Conservation (phyloP, 129 eudicot genomes). For the Helianthus tuberosus region DNA sequence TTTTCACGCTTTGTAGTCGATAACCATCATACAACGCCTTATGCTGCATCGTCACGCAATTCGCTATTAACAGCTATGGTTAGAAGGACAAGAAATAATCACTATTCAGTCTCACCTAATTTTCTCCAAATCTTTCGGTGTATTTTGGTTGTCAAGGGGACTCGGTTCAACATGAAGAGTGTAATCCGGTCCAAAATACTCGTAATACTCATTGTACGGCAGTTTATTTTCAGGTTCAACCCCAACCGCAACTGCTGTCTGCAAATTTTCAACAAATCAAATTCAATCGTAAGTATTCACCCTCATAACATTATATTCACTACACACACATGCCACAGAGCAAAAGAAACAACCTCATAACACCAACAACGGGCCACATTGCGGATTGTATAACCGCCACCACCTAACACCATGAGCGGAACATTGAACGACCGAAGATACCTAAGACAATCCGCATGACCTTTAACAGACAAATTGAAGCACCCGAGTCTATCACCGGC, state of each 20-base stretch:
- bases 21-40: too few relatives aligned
- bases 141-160: constrained; percentile 70
- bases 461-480: constrained; percentile 91
- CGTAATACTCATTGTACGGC: constrained; percentile 82
- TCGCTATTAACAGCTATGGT: background rate
- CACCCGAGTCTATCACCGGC: constrained; percentile 95
- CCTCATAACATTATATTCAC: background rate
- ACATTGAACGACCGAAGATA: constrained; percentile 83
- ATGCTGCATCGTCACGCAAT: too few relatives aligned
- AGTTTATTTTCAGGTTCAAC: constrained; percentile 89
- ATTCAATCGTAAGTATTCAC: constrained; percentile 15
- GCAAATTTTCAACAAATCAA: constrained; percentile 25
- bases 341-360: constrained; percentile 69
- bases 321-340: constrained; percentile 4
- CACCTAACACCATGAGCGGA: constrained; percentile 92
- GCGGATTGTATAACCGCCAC: constrained; percentile 89
- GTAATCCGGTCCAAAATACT: constrained; percentile 95
- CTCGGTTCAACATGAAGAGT: constrained; percentile 77
- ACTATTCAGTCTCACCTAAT: constrained; percentile 51
- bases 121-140: constrained; percentile 73
- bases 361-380: constrained; percentile 98
- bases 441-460: constrained; percentile 92
- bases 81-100: background rate
- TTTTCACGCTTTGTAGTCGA: too few relatives aligned
- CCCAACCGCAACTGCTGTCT: constrained; percentile 99